Base-by-base conservation (phyloP, 208 protist genomes). In the Tritrichomonas musculus region DNA sequence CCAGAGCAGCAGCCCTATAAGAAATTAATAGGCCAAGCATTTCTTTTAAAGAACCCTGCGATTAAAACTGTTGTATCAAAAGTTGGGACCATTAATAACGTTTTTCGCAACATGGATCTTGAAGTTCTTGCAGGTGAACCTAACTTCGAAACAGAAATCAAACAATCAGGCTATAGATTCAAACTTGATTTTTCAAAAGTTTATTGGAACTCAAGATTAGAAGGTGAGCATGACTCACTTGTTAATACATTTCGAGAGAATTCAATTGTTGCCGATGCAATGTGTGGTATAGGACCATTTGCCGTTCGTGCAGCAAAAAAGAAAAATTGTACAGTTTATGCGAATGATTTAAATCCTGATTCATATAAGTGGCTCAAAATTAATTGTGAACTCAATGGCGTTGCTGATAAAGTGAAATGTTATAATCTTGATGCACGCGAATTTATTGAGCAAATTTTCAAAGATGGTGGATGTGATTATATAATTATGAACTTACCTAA, bases 191-290 rank as follows among this genome's bases (percentile, higher is more conserved):
- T 98, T 96, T 96, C 97, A 92, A 96, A 97, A 82, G 98, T 99
- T 33, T 99, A 99, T 95, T 99, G 98, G 98, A 99, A 99, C 96
- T 98, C 96, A 84, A 96, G 98, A 30, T 96, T 99, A 30, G 96
- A 97, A 88, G 95, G 95, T 53, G 98, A 99, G 95, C 98, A 99
- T 96, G 95, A 94, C 44, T 96, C 97, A 27, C 93, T 99, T 22
- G 96, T 98, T 30, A 93, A 95, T 22, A 75, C 92, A 77, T 97
- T 98, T 94, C 93, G 93, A 55, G 39, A 50, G 0, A 82, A 93
- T 0, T 96, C 96, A 64, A 72, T 96, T 41, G 95, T 98, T 47
- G 97, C 96, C 75, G 98, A 99, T 94, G 97, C 99, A 82, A 98
- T 99, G 96, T 97, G 97, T 36, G 98, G 98, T 72, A 97, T 99